Percentiles rank a stretch among this genome's conserved stretches.
These are phyloP conservation scores for Alternaria metachromatica DNA, from an alignment of 2,329 filamentous ascomycete species.

Conservation along the genomic window DNA sequence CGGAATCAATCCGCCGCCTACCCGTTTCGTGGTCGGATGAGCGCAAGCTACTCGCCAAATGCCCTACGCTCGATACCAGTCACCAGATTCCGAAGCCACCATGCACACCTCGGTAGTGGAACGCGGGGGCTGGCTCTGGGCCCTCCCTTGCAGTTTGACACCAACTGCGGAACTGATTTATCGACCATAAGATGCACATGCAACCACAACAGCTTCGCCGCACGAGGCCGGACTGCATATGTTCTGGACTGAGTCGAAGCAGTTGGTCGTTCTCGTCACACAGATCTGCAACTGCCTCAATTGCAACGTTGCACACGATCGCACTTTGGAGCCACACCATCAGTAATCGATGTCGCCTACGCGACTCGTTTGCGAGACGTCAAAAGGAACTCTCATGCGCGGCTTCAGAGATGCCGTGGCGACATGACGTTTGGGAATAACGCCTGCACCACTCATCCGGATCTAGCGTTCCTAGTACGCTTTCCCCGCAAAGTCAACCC, in stretches of 20 bases:
- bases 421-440: slow-evolving; percentile 29
- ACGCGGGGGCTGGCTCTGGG: slow-evolving; percentile 12
- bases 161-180: background rate
- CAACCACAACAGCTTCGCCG: slow-evolving; percentile 3
- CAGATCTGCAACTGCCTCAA: background rate
- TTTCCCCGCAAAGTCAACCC: slow-evolving; percentile 43
- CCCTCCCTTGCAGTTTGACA: background rate
- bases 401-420: slow-evolving; percentile 8
- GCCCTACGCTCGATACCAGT: slow-evolving; percentile 7
- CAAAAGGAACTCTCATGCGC: background rate
- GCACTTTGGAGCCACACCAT: background rate
- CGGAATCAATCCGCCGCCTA: slow-evolving; percentile 26
- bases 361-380: background rate
- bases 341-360: background rate
- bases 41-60: slow-evolving; percentile 23
- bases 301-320: background rate
- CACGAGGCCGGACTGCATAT: slow-evolving; percentile 2
- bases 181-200: background rate
- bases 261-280: background rate
- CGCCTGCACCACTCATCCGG: slow-evolving; percentile 7
- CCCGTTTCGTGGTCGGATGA: slow-evolving; percentile 36
- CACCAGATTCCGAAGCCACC: slow-evolving; percentile 25
- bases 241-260: background rate
- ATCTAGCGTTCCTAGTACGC: slow-evolving; percentile 21
- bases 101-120: slow-evolving; percentile 2